Percentiles rank a stretch among this genome's conserved stretches.
phyloP scores from a whole-genome alignment of 768 basidiomycete genomes.

The Lentinus brumalis region DNA sequence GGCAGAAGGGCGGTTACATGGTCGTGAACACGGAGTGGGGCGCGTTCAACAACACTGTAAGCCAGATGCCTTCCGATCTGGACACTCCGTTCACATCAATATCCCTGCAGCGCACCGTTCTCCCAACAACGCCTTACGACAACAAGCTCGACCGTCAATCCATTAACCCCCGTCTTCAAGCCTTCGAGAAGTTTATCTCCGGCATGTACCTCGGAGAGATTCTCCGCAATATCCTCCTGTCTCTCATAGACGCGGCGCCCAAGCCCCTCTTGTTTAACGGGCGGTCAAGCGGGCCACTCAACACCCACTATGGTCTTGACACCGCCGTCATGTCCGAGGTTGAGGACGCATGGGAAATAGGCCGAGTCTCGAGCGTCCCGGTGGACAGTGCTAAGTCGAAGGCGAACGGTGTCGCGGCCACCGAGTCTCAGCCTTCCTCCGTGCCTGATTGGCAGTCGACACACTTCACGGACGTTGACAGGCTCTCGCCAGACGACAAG shows the following conservation, averaged over 20 bases:
- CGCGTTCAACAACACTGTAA: conserved; percentile 90
- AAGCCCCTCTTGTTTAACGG: conserved; percentile 79
- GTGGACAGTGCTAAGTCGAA: conserved; percentile 10
- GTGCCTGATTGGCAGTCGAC: conserved; percentile 14
- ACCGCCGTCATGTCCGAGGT: conserved; percentile 88
- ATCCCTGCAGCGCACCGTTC: conserved; percentile 61
- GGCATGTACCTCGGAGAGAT: conserved; percentile 99
- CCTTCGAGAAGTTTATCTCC: conserved; percentile 97
- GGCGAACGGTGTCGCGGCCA: conserved; percentile 17
- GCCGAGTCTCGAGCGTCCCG: conserved; percentile 13
- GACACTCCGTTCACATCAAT: not conserved
- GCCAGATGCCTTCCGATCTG: conserved; percentile 25
- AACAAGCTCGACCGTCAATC: conserved; percentile 90
- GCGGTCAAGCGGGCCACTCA: conserved; percentile 67
- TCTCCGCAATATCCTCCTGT: conserved; percentile 79
- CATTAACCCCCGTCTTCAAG: conserved; percentile 91
- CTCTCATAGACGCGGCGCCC: conserved; percentile 78
- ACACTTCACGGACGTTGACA: conserved; percentile 30
- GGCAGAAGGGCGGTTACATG: conserved; percentile 74
- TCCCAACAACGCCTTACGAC: conserved; percentile 90
- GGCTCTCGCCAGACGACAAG: conserved; percentile 22
- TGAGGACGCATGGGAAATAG: conserved; percentile 67
- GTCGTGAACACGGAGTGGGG: conserved; percentile 99
- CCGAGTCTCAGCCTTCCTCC: not conserved
- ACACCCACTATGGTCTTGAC: conserved; percentile 93